Evolutionary conservation across 2,329 filamentous ascomycete species (phyloP).

Genomic region (Camptophora hylomeconis): DNA sequence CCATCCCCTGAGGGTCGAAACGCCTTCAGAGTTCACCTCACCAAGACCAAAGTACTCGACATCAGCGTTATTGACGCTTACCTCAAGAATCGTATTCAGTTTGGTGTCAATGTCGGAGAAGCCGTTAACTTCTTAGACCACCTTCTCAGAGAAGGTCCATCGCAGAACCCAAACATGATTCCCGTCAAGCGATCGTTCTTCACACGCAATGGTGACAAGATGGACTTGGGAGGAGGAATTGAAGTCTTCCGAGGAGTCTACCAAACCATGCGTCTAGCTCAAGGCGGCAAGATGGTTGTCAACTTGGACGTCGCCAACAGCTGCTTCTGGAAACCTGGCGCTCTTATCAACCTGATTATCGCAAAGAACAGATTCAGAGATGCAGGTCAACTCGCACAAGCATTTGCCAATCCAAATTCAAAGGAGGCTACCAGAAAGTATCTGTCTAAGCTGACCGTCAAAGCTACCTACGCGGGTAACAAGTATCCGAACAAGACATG

Average conservation of each 20-base stretch:
- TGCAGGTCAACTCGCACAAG: constrained; percentile 18
- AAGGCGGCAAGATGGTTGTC: constrained; percentile 53
- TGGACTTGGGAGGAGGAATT: constrained; percentile 49
- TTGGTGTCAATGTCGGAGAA: constrained; percentile 58
- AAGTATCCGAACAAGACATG: constrained; percentile 29
- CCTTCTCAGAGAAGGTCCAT: constrained; percentile 67
- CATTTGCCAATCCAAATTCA: constrained; percentile 11
- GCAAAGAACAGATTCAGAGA: constrained; percentile 22
- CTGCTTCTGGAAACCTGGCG: constrained; percentile 60
- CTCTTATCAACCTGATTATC: constrained; percentile 24
- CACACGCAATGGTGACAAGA: constrained; percentile 35
- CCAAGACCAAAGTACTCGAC: constrained; percentile 53
- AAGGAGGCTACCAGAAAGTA: constrained; percentile 1
- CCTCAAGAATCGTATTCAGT: constrained; percentile 44
- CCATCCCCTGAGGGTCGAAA: constrained; percentile 30
- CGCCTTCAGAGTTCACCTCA: constrained; percentile 48
- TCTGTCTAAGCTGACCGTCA: constrained; percentile 17
- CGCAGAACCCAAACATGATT: constrained; percentile 41
- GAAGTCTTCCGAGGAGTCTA: constrained; percentile 84
- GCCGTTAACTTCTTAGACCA: constrained; percentile 88
- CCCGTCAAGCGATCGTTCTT: constrained; percentile 79
- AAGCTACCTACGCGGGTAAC: constrained; percentile 23
- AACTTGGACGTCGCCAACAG: constrained; percentile 90
- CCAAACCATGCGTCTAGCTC: constrained; percentile 64
- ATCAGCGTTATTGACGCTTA: constrained; percentile 55